These are phyloP conservation scores for Pseudogymnoascus verrucosus DNA, from an alignment of 2,329 filamentous ascomycete species.

Conservation along the genomic window DNA sequence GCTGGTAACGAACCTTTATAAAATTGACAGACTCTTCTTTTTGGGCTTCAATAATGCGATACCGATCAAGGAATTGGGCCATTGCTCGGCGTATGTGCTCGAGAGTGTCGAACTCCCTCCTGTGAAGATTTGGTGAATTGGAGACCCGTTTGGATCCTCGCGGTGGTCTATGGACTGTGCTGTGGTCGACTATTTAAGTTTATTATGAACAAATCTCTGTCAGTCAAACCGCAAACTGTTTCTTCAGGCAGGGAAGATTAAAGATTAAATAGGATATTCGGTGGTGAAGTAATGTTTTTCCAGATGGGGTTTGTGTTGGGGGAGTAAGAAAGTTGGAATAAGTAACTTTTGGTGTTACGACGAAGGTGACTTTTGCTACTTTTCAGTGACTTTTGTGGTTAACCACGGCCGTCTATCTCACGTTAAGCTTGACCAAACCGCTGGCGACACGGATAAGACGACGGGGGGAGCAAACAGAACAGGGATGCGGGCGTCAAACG, in stretches of 20 bases:
- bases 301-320: background rate
- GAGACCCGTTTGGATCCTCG: background rate
- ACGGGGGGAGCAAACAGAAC: background rate
- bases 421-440: background rate
- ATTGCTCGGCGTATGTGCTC: background rate
- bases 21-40: background rate
- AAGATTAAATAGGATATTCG: conserved; percentile 1
- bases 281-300: conserved; percentile 1
- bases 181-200: background rate
- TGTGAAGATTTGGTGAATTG: background rate
- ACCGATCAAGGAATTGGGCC: conserved; percentile 1
- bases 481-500: background rate
- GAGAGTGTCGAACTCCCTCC: background rate
- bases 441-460: background rate
- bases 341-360: background rate
- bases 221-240: background rate
- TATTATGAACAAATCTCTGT: conserved; percentile 2
- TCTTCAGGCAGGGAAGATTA: background rate
- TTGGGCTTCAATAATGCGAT: conserved; percentile 6
- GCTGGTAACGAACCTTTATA: conserved; percentile 7
- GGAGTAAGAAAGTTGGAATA: background rate
- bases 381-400: background rate
- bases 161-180: background rate
- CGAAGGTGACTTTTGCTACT: background rate
- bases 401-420: background rate